phyloP scores from a whole-genome alignment of 306 rosid species.

The Trifolium subterraneum region DNA sequence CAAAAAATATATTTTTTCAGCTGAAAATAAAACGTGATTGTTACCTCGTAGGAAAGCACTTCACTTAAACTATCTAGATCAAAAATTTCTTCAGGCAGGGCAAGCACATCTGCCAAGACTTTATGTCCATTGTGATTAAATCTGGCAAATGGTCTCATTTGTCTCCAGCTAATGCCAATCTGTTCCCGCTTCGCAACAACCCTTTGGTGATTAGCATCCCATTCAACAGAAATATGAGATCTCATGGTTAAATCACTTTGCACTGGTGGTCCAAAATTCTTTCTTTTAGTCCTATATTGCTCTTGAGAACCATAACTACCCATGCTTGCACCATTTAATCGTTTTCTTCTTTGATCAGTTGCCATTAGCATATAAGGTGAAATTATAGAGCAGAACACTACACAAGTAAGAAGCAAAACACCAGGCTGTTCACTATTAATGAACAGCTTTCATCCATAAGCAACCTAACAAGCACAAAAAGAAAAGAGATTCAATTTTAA shows the following conservation, averaged over 20 bases:
- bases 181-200: slow-evolving; percentile 92
- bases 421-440: slow-evolving; percentile 37
- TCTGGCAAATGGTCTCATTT: slow-evolving; percentile 58
- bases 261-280: slow-evolving; percentile 51
- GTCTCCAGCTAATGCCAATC: slow-evolving; percentile 81
- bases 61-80: slow-evolving; percentile 66
- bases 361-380: slow-evolving; percentile 60
- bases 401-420: slow-evolving; percentile 38
- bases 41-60: slow-evolving; percentile 84
- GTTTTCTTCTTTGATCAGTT: slow-evolving; percentile 87
- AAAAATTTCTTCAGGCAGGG: slow-evolving; percentile 74
- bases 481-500: slow-evolving; percentile 34
- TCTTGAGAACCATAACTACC: slow-evolving; percentile 63
- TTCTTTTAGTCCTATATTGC: slow-evolving; percentile 63
- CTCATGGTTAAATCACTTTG: slow-evolving; percentile 64
- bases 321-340: slow-evolving; percentile 64
- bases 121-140: slow-evolving; percentile 50
- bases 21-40: slow-evolving; percentile 28
- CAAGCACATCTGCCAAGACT: slow-evolving; percentile 71
- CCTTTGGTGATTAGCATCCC: slow-evolving; percentile 77
- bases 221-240: slow-evolving; percentile 78
- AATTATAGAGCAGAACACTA: slow-evolving; percentile 42
- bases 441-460: slow-evolving; percentile 38
- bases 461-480: slow-evolving; percentile 46
- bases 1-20: slow-evolving; percentile 5